Evolutionary conservation across 495 filamentous ascomycete genomes (phyloP).

Genomic region (Penicillium soppii): DNA sequence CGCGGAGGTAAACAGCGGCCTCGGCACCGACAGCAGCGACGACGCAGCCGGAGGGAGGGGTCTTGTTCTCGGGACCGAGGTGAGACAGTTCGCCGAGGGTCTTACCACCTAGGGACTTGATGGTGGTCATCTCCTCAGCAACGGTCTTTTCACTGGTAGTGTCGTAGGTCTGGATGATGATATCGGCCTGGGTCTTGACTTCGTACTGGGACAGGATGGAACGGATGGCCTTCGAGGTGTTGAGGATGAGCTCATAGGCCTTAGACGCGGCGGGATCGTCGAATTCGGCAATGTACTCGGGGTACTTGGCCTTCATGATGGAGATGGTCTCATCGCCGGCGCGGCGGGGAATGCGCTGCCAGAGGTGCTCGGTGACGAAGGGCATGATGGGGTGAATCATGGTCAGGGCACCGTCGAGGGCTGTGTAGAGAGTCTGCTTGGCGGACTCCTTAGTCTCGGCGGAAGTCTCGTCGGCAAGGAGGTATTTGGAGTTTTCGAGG

Average conservation of each 20-base stretch:
- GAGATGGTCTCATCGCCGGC: conserved; percentile 60
- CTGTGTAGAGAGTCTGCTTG: conserved; percentile 64
- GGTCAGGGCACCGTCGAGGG: conserved; percentile 64
- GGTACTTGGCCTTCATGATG: conserved; percentile 68
- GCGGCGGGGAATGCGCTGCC: conserved; percentile 72
- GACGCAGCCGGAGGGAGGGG: conserved; percentile 66
- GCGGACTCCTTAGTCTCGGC: conserved; percentile 58
- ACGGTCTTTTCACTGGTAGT: conserved; percentile 54
- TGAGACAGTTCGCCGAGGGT: conserved; percentile 52
- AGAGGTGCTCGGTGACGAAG: conserved; percentile 74
- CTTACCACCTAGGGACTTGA: conserved; percentile 67
- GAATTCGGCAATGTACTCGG: conserved; percentile 52
- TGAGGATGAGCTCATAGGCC: conserved; percentile 66
- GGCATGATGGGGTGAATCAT: conserved; percentile 80
- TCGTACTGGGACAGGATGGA: conserved; percentile 58
- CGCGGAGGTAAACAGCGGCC: conserved; percentile 68
- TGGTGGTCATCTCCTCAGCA: conserved; percentile 55
- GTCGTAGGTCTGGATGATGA: conserved; percentile 62
- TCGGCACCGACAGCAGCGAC: conserved; percentile 65
- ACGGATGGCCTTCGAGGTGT: conserved; percentile 55
- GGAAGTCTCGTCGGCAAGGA: conserved; percentile 60
- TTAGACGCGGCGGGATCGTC: conserved; percentile 57
- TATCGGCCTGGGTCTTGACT: conserved; percentile 55
- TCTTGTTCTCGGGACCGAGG: conserved; percentile 45
- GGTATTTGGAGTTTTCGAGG: conserved; percentile 76